phyloP scores from a whole-genome alignment of 345 rosid genomes.

The Arabis alpina region DNA sequence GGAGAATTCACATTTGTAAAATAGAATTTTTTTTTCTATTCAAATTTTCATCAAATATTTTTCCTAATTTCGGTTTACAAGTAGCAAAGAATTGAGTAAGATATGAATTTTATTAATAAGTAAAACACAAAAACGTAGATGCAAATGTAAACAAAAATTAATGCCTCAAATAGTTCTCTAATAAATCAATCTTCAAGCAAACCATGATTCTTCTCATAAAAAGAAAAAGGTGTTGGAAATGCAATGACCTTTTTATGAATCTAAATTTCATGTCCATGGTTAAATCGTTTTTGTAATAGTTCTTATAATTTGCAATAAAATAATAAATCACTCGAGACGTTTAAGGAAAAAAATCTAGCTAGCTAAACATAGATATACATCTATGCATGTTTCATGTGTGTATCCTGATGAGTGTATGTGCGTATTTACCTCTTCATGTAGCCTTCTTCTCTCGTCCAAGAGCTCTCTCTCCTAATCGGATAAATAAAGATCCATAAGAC shows the following conservation, averaged over 20 bases:
- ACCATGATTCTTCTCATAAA: background rate
- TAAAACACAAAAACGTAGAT: background rate
- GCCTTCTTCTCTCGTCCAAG: conserved; percentile 50
- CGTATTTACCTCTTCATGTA: conserved; percentile 49
- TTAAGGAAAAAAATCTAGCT: too few relatives aligned
- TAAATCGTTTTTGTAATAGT: too few relatives aligned
- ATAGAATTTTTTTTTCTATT: too few relatives aligned
- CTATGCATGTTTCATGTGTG: background rate
- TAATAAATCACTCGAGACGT: too few relatives aligned
- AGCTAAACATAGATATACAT: too few relatives aligned
- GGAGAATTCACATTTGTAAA: too few relatives aligned
- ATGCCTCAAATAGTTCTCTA: too few relatives aligned
- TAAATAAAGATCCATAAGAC: background rate
- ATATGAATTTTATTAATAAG: background rate
- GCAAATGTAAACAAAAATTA: background rate
- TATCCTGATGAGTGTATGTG: background rate
- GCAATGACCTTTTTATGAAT: background rate
- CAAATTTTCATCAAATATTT: too few relatives aligned
- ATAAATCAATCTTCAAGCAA: background rate
- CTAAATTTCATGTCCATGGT: too few relatives aligned
- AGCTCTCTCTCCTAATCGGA: conserved; percentile 53
- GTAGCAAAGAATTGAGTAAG: background rate
- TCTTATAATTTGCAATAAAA: too few relatives aligned
- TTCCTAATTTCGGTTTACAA: background rate
- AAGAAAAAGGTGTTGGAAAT: background rate